A percentile compares a stretch with the other conserved stretches of the same genome.
These are phyloP conservation scores for Aspergillus costaricaensis DNA, from an alignment of 2,329 filamentous ascomycete genomes.

Conservation along the genomic window DNA sequence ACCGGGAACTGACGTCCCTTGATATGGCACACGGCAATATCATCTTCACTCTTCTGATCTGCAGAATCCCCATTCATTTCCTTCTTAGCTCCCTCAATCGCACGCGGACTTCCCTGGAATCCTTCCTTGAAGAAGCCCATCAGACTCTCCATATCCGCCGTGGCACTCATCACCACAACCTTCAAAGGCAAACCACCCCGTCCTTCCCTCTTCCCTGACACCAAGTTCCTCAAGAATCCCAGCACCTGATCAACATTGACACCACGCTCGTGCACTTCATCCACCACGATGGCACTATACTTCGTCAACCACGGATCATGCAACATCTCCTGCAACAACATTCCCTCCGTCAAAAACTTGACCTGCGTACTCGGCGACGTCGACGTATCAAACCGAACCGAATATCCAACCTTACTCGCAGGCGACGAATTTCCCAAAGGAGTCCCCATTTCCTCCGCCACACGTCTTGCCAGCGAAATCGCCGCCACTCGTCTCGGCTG, in stretches of 20 bases:
- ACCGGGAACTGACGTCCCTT: constrained; percentile 88
- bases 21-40: constrained; percentile 65
- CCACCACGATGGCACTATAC: constrained; percentile 89
- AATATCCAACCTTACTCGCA: constrained; percentile 77
- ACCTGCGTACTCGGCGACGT: constrained; percentile 79
- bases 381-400: constrained; percentile 89
- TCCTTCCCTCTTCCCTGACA: constrained; percentile 59
- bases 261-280: constrained; percentile 95
- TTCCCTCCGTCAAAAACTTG: constrained; percentile 95
- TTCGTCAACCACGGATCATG: constrained; percentile 77
- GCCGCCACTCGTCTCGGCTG: constrained; percentile 93
- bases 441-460: constrained; percentile 78
- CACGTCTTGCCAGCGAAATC: constrained; percentile 83
- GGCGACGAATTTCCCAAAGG: constrained; percentile 61
- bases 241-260: constrained; percentile 90
- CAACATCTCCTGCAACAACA: constrained; percentile 90
- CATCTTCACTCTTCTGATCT: constrained; percentile 26
- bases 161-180: constrained; percentile 95
- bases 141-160: constrained; percentile 81
- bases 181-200: constrained; percentile 76
- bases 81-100: constrained; percentile 2
- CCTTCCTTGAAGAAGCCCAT: constrained; percentile 67
- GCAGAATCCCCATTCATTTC: constrained; percentile 7
- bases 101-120: constrained; percentile 12
- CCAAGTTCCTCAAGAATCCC: constrained; percentile 81